A percentile compares a stretch with the other conserved stretches of the same genome.
Conservation (phyloP, 768 basidiomycete genomes). For the Amanita phalloides region DNA sequence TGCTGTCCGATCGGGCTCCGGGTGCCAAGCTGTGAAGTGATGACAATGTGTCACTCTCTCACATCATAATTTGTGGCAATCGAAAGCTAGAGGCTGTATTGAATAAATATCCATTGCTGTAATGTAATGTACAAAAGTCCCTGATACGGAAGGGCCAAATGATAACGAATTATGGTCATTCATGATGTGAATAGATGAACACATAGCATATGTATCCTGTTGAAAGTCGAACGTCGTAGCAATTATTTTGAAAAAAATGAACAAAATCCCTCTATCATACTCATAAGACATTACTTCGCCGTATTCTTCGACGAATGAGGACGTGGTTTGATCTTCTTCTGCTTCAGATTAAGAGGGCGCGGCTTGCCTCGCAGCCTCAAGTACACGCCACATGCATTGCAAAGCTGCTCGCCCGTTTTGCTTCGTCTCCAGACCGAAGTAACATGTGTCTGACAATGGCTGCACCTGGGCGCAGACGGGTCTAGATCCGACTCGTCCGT, state of each 20-base stretch:
- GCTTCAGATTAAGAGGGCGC: slow-evolving; percentile 32
- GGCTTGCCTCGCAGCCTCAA: slow-evolving; percentile 34
- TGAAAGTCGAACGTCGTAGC: background rate
- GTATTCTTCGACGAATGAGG: slow-evolving; percentile 27
- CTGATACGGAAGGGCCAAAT: background rate
- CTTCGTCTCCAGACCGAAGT: slow-evolving; percentile 42
- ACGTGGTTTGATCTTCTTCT: slow-evolving; percentile 38
- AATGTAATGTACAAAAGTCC: background rate
- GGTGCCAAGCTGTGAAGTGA: background rate
- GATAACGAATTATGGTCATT: background rate
- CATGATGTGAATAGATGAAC: background rate
- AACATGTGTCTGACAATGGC: slow-evolving; percentile 36
- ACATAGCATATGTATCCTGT: background rate
- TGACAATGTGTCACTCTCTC: background rate
- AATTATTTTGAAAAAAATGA: background rate
- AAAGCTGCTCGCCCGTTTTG: slow-evolving; percentile 37
- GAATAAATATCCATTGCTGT: background rate
- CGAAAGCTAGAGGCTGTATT: background rate
- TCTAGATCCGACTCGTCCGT: slow-evolving; percentile 28
- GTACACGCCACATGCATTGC: slow-evolving; percentile 43
- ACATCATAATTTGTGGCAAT: background rate
- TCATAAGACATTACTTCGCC: slow-evolving; percentile 8
- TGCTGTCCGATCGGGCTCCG: background rate
- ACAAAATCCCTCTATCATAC: background rate
- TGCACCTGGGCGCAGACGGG: slow-evolving; percentile 33